Percentiles rank a stretch among this genome's conserved stretches.
Evolutionary conservation across 2,329 filamentous ascomycete species (phyloP).

Genomic region (Cyphellophora attinorum): DNA sequence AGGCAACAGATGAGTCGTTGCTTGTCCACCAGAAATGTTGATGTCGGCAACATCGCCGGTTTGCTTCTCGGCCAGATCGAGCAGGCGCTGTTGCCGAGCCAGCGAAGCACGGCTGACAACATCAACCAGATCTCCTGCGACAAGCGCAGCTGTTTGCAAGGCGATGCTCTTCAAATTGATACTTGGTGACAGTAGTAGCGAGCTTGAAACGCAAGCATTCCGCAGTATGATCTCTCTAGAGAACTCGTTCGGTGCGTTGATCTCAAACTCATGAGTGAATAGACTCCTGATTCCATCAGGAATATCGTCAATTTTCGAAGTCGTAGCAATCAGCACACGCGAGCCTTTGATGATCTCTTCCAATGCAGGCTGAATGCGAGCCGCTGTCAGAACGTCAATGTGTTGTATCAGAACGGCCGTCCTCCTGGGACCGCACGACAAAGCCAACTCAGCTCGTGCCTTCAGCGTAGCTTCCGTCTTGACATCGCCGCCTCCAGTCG

Average conservation of each 20-base stretch:
- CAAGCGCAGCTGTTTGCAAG: constrained; percentile 88
- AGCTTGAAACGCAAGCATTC: constrained; percentile 65
- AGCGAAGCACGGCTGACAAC: constrained; percentile 84
- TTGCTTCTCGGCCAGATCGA: constrained; percentile 50
- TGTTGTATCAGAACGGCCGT: constrained; percentile 82
- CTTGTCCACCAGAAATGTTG: constrained; percentile 74
- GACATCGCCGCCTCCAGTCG: constrained; percentile 76
- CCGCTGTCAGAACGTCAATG: constrained; percentile 81
- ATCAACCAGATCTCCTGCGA: constrained; percentile 88
- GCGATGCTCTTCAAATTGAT: constrained; percentile 80
- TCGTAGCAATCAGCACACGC: constrained; percentile 82
- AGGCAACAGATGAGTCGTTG: constrained; percentile 68
- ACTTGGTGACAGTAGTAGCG: constrained; percentile 67
- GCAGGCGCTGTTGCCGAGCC: constrained; percentile 65
- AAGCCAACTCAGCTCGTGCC: constrained; percentile 75
- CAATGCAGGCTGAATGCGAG: constrained; percentile 77
- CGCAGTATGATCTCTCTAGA: constrained; percentile 82
- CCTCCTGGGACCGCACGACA: constrained; percentile 75
- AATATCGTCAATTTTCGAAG: constrained; percentile 89
- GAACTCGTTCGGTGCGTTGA: constrained; percentile 82
- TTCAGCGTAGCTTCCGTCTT: constrained; percentile 90
- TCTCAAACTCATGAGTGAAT: constrained; percentile 92
- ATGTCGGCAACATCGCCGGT: constrained; percentile 48
- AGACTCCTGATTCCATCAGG: constrained; percentile 80
- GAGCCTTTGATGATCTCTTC: constrained; percentile 73